Evolutionary conservation across 345 rosid genomes (phyloP).

Genomic region (Erucastrum elatum): DNA sequence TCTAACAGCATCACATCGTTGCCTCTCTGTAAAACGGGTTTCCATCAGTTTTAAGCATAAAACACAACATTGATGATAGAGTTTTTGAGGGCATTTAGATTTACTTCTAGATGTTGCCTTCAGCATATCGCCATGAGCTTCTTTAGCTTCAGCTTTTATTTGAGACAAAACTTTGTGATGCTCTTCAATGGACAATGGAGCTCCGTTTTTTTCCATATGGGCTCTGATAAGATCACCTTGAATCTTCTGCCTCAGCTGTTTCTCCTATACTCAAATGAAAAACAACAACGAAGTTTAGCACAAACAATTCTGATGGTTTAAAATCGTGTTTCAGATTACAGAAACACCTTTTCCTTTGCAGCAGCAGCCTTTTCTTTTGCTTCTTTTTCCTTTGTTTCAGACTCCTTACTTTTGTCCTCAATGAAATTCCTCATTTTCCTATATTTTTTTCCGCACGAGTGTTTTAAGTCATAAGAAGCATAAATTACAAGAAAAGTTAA

Average conservation of each 20-base stretch:
- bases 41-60: conserved; percentile 5
- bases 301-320: not conserved
- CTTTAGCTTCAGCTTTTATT: conserved; percentile 58
- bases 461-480: not conserved
- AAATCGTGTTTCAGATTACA: not conserved
- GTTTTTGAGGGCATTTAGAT: conserved; percentile 11
- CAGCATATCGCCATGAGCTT: conserved; percentile 58
- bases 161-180: conserved; percentile 51
- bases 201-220: conserved; percentile 51
- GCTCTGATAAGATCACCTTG: conserved; percentile 63
- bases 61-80: not conserved
- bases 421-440: conserved; percentile 20
- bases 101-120: conserved; percentile 56
- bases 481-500: conserved; percentile 1
- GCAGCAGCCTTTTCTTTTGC: conserved; percentile 36
- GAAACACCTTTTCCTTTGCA: conserved; percentile 60
- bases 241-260: conserved; percentile 55
- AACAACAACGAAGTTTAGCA: not conserved
- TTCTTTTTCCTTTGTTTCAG: not conserved
- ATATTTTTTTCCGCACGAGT: not conserved
- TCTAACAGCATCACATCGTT: conserved; percentile 70
- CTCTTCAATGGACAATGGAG: conserved; percentile 58
- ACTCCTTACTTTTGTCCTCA: conserved; percentile 34
- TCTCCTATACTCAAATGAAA: conserved; percentile 46
- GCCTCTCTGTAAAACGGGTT: conserved; percentile 39